phyloP scores from a whole-genome alignment of 176 grass and related monocot genomes.

The Chrysopogon serrulatus region DNA sequence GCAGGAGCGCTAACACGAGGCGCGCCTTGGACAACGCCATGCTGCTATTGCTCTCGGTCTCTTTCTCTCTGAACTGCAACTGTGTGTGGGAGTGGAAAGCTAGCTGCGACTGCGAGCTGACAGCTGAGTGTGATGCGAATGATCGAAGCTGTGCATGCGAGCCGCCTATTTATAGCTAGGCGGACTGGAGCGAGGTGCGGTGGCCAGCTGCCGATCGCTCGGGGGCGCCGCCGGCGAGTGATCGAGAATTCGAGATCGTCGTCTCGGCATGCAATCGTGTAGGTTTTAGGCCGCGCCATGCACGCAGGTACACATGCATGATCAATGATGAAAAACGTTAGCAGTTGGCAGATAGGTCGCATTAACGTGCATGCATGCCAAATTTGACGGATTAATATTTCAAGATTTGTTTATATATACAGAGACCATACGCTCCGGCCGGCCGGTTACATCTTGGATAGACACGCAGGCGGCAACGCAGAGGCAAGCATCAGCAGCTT shows the following conservation, averaged over 20 bases:
- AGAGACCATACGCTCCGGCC: neutral
- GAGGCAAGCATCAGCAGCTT: neutral
- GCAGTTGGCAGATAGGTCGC: neutral
- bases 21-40: slow-evolving; percentile 41
- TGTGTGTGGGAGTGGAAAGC: neutral
- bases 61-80: neutral
- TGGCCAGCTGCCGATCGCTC: neutral
- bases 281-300: neutral
- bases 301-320: neutral
- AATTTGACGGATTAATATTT: neutral
- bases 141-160: slow-evolving; percentile 4
- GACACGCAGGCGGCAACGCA: neutral
- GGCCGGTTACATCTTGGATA: neutral
- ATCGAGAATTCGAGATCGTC: neutral
- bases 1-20: slow-evolving; percentile 38
- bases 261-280: neutral
- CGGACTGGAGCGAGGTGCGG: neutral
- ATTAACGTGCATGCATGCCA: neutral
- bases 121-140: neutral
- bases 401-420: neutral
- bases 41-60: neutral
- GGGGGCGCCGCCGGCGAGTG: neutral
- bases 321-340: neutral
- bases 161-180: slow-evolving; percentile 13
- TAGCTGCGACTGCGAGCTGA: too few species aligned